These are phyloP conservation scores for Saraca asoca DNA, from an alignment of 331 rosid genomes.

Conservation along the genomic window DNA sequence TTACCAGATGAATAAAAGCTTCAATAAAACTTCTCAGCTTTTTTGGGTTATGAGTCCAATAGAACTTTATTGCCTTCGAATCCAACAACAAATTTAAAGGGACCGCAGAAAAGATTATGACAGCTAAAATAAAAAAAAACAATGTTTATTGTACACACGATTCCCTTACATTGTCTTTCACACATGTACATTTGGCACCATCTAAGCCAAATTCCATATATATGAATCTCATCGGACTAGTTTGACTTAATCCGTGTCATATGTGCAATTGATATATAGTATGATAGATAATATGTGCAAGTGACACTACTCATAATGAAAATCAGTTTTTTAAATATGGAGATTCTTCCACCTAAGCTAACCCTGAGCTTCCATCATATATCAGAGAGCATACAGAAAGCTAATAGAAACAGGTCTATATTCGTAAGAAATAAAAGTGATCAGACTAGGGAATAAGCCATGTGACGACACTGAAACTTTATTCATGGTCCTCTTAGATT, in stretches of 20 bases:
- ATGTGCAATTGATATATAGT: too few relatives aligned
- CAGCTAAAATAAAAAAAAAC: not conserved
- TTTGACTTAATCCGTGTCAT: too few relatives aligned
- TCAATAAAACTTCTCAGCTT: not conserved
- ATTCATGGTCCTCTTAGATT: too few relatives aligned
- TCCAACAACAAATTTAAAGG: constrained; percentile 28
- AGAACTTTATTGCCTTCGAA: constrained; percentile 24
- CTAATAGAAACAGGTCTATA: not conserved
- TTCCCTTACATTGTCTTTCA: too few relatives aligned
- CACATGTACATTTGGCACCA: too few relatives aligned
- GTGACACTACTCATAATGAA: not conserved
- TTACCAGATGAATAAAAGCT: constrained; percentile 18
- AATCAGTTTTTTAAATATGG: constrained; percentile 21
- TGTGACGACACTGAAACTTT: not conserved
- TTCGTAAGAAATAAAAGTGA: constrained; percentile 6
- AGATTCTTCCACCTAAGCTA: not conserved
- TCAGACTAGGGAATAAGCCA: not conserved
- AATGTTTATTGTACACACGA: not conserved
- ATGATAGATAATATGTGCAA: too few relatives aligned
- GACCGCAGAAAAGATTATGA: constrained; percentile 22
- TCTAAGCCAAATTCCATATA: too few relatives aligned
- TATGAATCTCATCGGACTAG: too few relatives aligned
- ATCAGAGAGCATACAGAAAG: not conserved
- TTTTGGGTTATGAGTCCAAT: constrained; percentile 7
- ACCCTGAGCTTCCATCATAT: constrained; percentile 7